These are phyloP conservation scores for Talaromyces pinophilus DNA, from an alignment of 2,329 filamentous ascomycete genomes.

Conservation along the genomic window DNA sequence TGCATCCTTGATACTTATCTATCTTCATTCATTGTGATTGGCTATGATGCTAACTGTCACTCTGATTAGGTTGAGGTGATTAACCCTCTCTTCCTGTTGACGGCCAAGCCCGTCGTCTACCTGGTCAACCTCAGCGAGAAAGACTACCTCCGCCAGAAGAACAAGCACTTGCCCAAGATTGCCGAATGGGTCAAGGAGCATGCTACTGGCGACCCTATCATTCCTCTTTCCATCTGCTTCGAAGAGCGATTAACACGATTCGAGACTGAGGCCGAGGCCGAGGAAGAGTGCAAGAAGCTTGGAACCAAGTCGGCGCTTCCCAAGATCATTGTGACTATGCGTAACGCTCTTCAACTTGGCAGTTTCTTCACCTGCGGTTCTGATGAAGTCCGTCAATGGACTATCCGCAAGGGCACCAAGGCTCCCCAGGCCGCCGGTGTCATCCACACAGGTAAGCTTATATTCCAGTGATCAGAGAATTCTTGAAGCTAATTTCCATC, in stretches of 20 bases:
- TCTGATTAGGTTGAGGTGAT: constrained; percentile 83
- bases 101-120: constrained; percentile 95
- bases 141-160: constrained; percentile 98
- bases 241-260: constrained; percentile 88
- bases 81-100: constrained; percentile 92
- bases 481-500: constrained; percentile 5
- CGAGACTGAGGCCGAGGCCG: constrained; percentile 68
- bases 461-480: neutral
- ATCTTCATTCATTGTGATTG: neutral
- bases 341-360: constrained; percentile 82
- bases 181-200: constrained; percentile 95
- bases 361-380: constrained; percentile 97
- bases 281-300: constrained; percentile 85
- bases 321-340: constrained; percentile 91
- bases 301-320: constrained; percentile 85
- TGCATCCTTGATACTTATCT: neutral
- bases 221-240: constrained; percentile 88
- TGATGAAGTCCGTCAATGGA: constrained; percentile 98
- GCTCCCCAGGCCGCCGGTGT: constrained; percentile 97
- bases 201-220: constrained; percentile 81
- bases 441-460: constrained; percentile 69
- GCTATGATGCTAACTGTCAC: constrained; percentile 17
- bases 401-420: constrained; percentile 91
- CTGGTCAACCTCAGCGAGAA: constrained; percentile 95
- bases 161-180: constrained; percentile 94